phyloP scores from a whole-genome alignment of 2,329 filamentous ascomycete genomes.

The Teratosphaeria viscida region DNA sequence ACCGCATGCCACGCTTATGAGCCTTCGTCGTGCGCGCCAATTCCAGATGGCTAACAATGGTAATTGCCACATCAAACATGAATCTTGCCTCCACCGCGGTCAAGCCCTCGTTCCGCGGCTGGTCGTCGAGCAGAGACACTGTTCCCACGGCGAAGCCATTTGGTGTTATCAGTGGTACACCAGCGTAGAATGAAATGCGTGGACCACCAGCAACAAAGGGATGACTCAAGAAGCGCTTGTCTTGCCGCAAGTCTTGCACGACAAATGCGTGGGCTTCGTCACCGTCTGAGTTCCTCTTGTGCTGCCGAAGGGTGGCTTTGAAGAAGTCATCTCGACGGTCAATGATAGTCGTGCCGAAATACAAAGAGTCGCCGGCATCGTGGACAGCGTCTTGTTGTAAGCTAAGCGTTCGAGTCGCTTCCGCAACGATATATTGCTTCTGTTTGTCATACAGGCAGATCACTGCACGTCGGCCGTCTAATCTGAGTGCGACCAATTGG shows the following conservation, averaged over 20 bases:
- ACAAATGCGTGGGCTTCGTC: conserved; percentile 1
- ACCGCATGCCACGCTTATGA: conserved; percentile 7
- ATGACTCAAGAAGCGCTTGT: conserved; percentile 23
- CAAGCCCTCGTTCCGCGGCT: conserved; percentile 5
- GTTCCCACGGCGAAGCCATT: conserved; percentile 26
- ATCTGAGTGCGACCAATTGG: conserved; percentile 41
- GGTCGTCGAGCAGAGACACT: conserved; percentile 22
- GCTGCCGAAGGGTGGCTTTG: not conserved
- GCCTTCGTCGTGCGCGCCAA: conserved; percentile 25
- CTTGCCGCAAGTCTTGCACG: conserved; percentile 20
- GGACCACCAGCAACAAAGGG: conserved; percentile 22
- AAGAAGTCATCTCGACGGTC: not conserved
- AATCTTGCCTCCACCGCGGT: conserved; percentile 7
- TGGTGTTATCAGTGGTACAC: conserved; percentile 24
- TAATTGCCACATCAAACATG: conserved; percentile 23
- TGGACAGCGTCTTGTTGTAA: conserved; percentile 21
- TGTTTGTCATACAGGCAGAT: conserved; percentile 39
- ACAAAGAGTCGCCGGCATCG: not conserved
- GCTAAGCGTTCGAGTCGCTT: conserved; percentile 39
- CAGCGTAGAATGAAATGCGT: conserved; percentile 23
- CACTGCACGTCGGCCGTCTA: conserved; percentile 39
- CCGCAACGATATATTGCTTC: conserved; percentile 43
- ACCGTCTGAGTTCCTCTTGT: not conserved
- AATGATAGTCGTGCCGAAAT: conserved; percentile 8
- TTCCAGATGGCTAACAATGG: conserved; percentile 26